Conservation (phyloP, 2,329 filamentous ascomycete species). For the Periconia macrospinosa region DNA sequence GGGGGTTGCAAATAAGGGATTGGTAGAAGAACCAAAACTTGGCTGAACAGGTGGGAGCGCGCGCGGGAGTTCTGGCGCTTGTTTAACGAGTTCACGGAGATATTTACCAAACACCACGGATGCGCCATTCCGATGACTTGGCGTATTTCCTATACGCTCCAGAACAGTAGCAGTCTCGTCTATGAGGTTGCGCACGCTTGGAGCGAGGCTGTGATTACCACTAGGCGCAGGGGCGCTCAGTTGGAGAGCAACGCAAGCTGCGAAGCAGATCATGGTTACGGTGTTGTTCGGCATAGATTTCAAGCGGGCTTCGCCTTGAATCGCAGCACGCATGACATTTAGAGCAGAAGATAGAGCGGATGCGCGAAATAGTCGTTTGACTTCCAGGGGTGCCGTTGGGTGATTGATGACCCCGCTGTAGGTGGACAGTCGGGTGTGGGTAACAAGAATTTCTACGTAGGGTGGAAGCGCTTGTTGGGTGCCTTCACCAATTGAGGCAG, state of each 20-base stretch:
- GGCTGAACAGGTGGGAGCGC: constrained; percentile 3
- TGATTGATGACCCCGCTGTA: constrained; percentile 77
- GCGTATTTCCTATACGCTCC: constrained; percentile 68
- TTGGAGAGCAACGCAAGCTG: constrained; percentile 57
- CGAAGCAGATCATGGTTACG: constrained; percentile 77
- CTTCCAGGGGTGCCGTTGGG: constrained; percentile 68
- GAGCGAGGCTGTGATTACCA: constrained; percentile 32
- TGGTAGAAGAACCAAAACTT: constrained; percentile 13
- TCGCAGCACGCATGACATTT: constrained; percentile 74
- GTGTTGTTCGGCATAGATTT: constrained; percentile 80
- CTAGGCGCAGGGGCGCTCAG: constrained; percentile 30
- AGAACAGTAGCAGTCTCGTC: constrained; percentile 70
- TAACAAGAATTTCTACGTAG: constrained; percentile 75
- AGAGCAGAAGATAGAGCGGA: constrained; percentile 71
- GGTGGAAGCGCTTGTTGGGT: constrained; percentile 62
- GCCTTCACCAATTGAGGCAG: constrained; percentile 21
- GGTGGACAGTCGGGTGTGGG: constrained; percentile 71
- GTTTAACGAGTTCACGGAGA: constrained; percentile 48
- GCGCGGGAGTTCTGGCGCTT: constrained; percentile 20
- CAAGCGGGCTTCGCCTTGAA: constrained; percentile 69
- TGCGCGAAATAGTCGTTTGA: constrained; percentile 72
- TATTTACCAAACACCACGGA: constrained; percentile 63
- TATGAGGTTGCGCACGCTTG: constrained; percentile 46
- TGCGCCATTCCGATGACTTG: constrained; percentile 67
- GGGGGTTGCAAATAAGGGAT: constrained; percentile 6